Evolutionary conservation across 768 basidiomycete genomes (phyloP).

Genomic region (Boletus reticuloceps): DNA sequence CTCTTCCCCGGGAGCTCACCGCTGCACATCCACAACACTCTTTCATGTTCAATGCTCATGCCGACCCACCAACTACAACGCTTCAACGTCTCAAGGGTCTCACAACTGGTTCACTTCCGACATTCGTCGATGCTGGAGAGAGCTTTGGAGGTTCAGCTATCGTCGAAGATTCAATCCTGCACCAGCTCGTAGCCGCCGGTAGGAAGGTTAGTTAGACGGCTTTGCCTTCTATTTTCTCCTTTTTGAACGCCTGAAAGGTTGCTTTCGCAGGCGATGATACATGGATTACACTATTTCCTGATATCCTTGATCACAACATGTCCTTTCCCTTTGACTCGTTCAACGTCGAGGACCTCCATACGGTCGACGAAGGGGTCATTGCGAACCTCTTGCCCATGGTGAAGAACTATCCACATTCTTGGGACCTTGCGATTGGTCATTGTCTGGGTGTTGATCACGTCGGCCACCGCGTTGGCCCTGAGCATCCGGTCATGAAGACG

Average conservation of each 20-base stretch:
- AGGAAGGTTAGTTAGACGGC: slow-evolving; percentile 47
- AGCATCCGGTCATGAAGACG: slow-evolving; percentile 77
- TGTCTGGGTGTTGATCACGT: slow-evolving; percentile 96
- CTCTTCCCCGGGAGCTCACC: slow-evolving; percentile 73
- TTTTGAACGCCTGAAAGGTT: slow-evolving; percentile 41
- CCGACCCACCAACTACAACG: slow-evolving; percentile 94
- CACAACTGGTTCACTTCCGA: slow-evolving; percentile 93
- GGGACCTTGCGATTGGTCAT: slow-evolving; percentile 90
- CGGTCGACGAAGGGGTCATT: slow-evolving; percentile 91
- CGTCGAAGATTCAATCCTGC: slow-evolving; percentile 83
- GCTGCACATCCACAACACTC: slow-evolving; percentile 63
- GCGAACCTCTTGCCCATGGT: slow-evolving; percentile 80
- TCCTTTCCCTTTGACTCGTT: slow-evolving; percentile 92
- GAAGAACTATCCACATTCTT: slow-evolving; percentile 46
- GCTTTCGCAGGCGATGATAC: slow-evolving; percentile 98
- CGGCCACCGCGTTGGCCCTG: slow-evolving; percentile 91
- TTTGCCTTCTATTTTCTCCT: neutral
- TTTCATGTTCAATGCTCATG: slow-evolving; percentile 83
- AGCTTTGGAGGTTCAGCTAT: slow-evolving; percentile 90
- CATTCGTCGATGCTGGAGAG: slow-evolving; percentile 90
- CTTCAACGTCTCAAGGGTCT: slow-evolving; percentile 93
- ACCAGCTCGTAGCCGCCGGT: slow-evolving; percentile 59
- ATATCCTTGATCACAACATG: slow-evolving; percentile 67
- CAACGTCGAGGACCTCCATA: slow-evolving; percentile 97
- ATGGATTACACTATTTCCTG: slow-evolving; percentile 88